Conservation (phyloP, 768 basidiomycete species). For the Mycena vitilis region DNA sequence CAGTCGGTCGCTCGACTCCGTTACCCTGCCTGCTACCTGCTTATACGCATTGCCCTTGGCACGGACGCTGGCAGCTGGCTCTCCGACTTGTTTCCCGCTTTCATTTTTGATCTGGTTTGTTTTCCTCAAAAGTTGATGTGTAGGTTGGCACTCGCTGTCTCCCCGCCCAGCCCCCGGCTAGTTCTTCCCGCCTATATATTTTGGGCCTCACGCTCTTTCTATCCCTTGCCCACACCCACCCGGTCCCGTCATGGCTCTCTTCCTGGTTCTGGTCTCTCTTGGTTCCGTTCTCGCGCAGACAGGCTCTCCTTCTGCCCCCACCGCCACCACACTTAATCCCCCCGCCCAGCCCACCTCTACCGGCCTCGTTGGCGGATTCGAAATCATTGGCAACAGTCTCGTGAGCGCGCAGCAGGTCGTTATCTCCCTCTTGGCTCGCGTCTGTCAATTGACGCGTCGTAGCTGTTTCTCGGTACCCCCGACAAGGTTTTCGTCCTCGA, state of each 20-base stretch:
- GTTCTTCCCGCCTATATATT: slow-evolving; percentile 12
- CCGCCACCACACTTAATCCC: slow-evolving; percentile 45
- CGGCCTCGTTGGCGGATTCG: slow-evolving; percentile 65
- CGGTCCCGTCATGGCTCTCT: slow-evolving; percentile 4
- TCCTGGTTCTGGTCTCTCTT: slow-evolving; percentile 13
- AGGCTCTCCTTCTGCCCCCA: not conserved
- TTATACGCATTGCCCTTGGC: too few species aligned
- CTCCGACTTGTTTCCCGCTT: too few species aligned
- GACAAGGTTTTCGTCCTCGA: slow-evolving; percentile 74
- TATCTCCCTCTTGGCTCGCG: not conserved
- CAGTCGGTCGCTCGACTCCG: too few species aligned
- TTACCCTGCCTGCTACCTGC: too few species aligned
- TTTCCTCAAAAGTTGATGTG: not conserved
- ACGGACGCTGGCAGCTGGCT: too few species aligned
- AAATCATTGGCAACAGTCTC: slow-evolving; percentile 76
- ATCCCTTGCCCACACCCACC: not conserved
- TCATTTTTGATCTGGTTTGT: not conserved
- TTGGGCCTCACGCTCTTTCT: slow-evolving; percentile 9
- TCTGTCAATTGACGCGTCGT: slow-evolving; percentile 9
- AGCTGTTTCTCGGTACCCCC: slow-evolving; percentile 63
- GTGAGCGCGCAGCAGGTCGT: slow-evolving; percentile 83
- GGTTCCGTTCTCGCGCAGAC: slow-evolving; percentile 17
- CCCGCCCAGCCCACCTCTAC: slow-evolving; percentile 65
- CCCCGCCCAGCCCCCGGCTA: slow-evolving; percentile 4
- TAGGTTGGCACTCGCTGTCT: not conserved